Evolutionary conservation across 805 yeast genomes (phyloP).

Genomic region (Candida koratica): DNA sequence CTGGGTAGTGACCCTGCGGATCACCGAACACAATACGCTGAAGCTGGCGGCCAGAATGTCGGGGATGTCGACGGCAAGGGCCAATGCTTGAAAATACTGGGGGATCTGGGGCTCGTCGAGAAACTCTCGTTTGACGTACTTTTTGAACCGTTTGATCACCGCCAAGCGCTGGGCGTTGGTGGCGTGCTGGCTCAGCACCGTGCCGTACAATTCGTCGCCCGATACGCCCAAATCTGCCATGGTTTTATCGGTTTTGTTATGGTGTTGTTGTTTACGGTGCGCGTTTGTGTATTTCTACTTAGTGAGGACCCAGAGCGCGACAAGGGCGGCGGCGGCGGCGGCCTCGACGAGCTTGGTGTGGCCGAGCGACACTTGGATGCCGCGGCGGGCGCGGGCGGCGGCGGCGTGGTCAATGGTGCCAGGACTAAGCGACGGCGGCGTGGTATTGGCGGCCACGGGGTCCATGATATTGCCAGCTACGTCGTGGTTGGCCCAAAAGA

Average conservation of each 20-base stretch:
- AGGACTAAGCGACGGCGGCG: too few relatives aligned
- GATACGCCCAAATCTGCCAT: slow-evolving; percentile 3
- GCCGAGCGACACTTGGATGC: too few relatives aligned
- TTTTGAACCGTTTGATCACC: slow-evolving; percentile 38
- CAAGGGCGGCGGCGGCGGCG: too few relatives aligned
- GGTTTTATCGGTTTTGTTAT: too few relatives aligned
- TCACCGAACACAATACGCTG: slow-evolving; percentile 51
- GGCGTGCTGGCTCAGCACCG: background rate
- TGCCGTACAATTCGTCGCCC: slow-evolving; percentile 2
- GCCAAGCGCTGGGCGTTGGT: slow-evolving; percentile 13
- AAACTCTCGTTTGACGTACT: slow-evolving; percentile 52
- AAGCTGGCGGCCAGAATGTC: slow-evolving; percentile 44
- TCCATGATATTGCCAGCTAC: slow-evolving; percentile 20
- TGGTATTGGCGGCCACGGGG: too few relatives aligned
- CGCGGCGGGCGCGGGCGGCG: too few relatives aligned
- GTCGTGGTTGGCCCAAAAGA: slow-evolving; percentile 29
- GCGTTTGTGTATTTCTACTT: background rate
- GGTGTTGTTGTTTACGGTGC: too few relatives aligned
- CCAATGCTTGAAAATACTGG: slow-evolving; percentile 47
- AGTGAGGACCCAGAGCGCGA: too few relatives aligned
- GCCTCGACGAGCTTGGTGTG: too few relatives aligned
- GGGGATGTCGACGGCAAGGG: slow-evolving; percentile 40
- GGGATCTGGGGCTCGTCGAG: slow-evolving; percentile 50
- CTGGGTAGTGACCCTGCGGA: slow-evolving; percentile 57
- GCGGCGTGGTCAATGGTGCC: too few relatives aligned